These are phyloP conservation scores for Saturnispora quitensis DNA, from an alignment of 805 yeast genomes.

Conservation along the genomic window DNA sequence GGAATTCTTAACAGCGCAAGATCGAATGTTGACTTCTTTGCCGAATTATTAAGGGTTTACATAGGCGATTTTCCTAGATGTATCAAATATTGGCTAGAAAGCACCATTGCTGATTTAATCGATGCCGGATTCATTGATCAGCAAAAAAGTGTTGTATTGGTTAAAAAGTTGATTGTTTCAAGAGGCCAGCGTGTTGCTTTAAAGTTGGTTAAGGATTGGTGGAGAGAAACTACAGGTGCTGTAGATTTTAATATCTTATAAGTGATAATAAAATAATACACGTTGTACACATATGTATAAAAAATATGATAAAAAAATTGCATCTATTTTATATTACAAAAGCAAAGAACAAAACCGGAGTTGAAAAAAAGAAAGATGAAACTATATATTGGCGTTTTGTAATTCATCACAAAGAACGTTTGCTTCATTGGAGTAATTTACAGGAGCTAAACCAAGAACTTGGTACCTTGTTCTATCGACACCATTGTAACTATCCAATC, in stretches of 20 bases:
- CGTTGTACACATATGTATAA: neutral
- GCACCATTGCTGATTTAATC: neutral
- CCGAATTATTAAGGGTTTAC: constrained; percentile 34
- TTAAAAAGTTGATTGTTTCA: constrained; percentile 49
- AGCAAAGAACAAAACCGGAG: neutral
- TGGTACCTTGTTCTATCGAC: constrained; percentile 67
- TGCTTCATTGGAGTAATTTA: constrained; percentile 53
- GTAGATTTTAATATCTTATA: constrained; percentile 29
- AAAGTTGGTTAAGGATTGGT: constrained; percentile 47
- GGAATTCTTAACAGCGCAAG: constrained; percentile 44
- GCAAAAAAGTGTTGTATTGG: constrained; percentile 32
- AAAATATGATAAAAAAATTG: neutral
- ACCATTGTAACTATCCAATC: constrained; percentile 78
- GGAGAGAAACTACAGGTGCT: constrained; percentile 54
- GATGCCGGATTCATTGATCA: constrained; percentile 22
- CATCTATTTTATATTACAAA: neutral
- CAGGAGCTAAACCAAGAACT: constrained; percentile 41
- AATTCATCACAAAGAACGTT: constrained; percentile 44
- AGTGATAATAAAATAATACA: neutral
- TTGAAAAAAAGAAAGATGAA: neutral
- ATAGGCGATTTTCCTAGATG: constrained; percentile 2
- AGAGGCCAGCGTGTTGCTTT: constrained; percentile 58
- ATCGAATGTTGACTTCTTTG: constrained; percentile 51
- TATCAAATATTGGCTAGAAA: constrained; percentile 32
- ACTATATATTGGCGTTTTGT: constrained; percentile 27